Percentiles rank a stretch among this genome's conserved stretches.
These are phyloP conservation scores for Drosera spatulata DNA, from an alignment of 179 eudicot genomes.

Conservation along the genomic window DNA sequence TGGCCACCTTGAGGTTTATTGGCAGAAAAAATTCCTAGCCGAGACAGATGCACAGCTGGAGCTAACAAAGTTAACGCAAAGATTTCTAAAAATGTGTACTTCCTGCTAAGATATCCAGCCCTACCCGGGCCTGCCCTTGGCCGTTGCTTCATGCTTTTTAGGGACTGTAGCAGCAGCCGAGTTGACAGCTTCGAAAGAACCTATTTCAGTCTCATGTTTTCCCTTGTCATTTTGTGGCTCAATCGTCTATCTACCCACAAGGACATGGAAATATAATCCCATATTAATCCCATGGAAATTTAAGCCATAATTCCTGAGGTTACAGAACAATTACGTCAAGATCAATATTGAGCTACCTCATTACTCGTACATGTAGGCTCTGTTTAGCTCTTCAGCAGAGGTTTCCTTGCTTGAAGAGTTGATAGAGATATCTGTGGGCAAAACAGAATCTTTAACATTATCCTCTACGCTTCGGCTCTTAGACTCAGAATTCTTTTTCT, in stretches of 20 bases:
- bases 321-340: too few relatives aligned
- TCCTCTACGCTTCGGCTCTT: not conserved
- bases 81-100: too few relatives aligned
- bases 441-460: slow-evolving; percentile 4
- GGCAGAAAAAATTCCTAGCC: too few relatives aligned
- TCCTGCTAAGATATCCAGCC: too few relatives aligned
- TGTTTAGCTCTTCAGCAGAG: slow-evolving; percentile 5
- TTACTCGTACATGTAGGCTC: slow-evolving; percentile 13
- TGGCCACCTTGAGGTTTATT: too few relatives aligned
- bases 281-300: too few relatives aligned
- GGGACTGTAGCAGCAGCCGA: too few relatives aligned
- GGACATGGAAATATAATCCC: not conserved
- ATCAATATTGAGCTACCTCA: slow-evolving; percentile 11
- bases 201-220: slow-evolving; percentile 8
- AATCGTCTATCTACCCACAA: slow-evolving; percentile 7
- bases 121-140: too few relatives aligned
- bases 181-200: not conserved
- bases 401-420: slow-evolving; percentile 4
- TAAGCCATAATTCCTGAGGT: too few relatives aligned
- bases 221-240: slow-evolving; percentile 10
- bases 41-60: too few relatives aligned
- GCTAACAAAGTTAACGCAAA: too few relatives aligned
- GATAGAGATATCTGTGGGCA: slow-evolving; percentile 4
- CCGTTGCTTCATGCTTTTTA: too few relatives aligned
- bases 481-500: slow-evolving; percentile 6